Base-by-base conservation (phyloP, 441 rosid species). In the Brassica hybrid region DNA sequence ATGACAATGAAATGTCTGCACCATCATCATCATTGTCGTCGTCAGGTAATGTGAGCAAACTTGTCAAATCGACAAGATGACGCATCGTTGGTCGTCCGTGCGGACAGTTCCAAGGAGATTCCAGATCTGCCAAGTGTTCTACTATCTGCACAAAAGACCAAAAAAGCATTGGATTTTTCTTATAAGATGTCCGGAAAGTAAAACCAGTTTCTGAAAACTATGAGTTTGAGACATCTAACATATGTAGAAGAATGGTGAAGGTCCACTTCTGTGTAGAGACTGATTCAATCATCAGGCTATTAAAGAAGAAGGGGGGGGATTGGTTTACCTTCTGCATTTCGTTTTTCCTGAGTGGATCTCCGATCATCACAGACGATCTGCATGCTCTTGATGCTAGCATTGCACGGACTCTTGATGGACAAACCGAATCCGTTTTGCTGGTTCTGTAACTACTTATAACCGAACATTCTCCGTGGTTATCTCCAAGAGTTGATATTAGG, bases 21-120 rank as follows among this genome's bases (percentile, higher is more conserved):
- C 41, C 67, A 67, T 59, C 71, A 75, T 48, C 71, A 54, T 64
- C 48, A 56, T 17, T 60, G 62, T 75, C 43, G 7, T 80, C 85
- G 64, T 84, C 81, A 13, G 80, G 61, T 50, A 76, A 80, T 74
- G 75, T 81, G 67, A 73, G 81, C 8, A 93, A 52, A 38, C 90
- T 75, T 9, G 90, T 73, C 86, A 96, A 80, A 85, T 96, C 96
- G 1, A 93, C 88, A 85, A 96, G 86, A 84, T 93, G 99, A 30
- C 97, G 92, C 99, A 96, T 96, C 0, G 99, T 96, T 54, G 99
- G 99, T 78, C 99, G 87, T 68, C 99, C 99, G 32, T 96, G 99
- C 1, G 99, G 98, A 81, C 97, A 96, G 83, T 96, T 96, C 98
- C 98, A 96, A 27, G 98, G 99, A 48, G 99, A 96, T 62, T 86